Evolutionary conservation across 768 basidiomycete species (phyloP), one percentile per base, ranked within the genome.

Genomic region (Amanita subjunquillea): DNA sequence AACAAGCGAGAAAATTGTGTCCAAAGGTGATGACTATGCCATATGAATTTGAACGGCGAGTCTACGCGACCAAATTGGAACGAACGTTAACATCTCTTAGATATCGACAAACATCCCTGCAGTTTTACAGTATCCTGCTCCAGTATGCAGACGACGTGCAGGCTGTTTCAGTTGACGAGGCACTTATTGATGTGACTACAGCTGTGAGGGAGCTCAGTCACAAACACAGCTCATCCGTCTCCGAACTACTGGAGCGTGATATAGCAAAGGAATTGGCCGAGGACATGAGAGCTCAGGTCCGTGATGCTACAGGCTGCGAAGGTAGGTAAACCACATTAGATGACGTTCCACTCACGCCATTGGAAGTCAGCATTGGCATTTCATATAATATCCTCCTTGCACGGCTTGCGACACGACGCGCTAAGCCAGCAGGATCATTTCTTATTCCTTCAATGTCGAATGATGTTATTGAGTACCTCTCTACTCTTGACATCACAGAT

Each of bases 81-180:
- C 27, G 3, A 37, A 8, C 23, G 41, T 49, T 42, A 38, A 30
- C 25, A 50, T 42, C 12, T 41, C 13, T 23, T 42, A 93, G 90
- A 60, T 95, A 93, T 69, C 92, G 88, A 62, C 71, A 85, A 51
- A 72, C 85, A 50, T 93, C 95, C 0, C 67, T 93, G 48, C 76
- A 84, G 36, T 97, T 98, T 65, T 98, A 99, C 66, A 91, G 88
- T 4, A 87, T 96, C 50, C 75, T 98, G 30, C 89, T 97, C 83
- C 71, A 77, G 0, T 82, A 87, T 61, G 90, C 91, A 22, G 91
- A 96, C 60, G 91, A 93, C 58, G 72, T 98, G 2, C 85, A 97
- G 68, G 93, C 94, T 2, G 94, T 97, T 13, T 95, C 92, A 2
- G 89, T 98, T 4, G 96, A 99, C 55, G 96, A 99, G 64, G 95